Conservation (phyloP, 202 grass and related monocot species). For the Sporobolus alterniflorus region DNA sequence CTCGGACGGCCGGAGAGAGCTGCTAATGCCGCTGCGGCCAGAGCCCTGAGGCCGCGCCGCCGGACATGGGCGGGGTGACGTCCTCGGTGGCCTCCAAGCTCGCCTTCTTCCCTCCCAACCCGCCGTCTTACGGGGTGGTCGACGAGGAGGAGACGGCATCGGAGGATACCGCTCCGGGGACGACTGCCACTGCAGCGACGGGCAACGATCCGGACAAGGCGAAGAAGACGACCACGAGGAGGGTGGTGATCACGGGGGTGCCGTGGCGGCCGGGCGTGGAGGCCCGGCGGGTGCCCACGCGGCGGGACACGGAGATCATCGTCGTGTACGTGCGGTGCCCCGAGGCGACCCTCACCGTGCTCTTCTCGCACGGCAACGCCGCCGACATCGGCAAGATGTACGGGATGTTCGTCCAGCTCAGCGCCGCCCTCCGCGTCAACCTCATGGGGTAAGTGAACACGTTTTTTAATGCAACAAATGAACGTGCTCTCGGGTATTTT, state of each 20-base stretch:
- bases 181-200: background rate
- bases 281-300: slow-evolving; percentile 63
- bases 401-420: slow-evolving; percentile 71
- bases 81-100: slow-evolving; percentile 82
- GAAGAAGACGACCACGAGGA: background rate
- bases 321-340: slow-evolving; percentile 66
- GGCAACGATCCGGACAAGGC: background rate
- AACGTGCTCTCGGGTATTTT: background rate
- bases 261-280: slow-evolving; percentile 63
- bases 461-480: too few relatives aligned
- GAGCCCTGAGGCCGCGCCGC: slow-evolving; percentile 5
- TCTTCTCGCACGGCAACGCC: slow-evolving; percentile 93
- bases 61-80: slow-evolving; percentile 78
- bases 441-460: slow-evolving; percentile 79
- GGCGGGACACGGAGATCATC: slow-evolving; percentile 68
- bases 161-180: background rate
- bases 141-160: slow-evolving; percentile 57
- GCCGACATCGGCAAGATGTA: slow-evolving; percentile 85
- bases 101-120: slow-evolving; percentile 81
- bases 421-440: slow-evolving; percentile 70
- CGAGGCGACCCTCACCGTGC: slow-evolving; percentile 65
- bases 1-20: slow-evolving; percentile 22
- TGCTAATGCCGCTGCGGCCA: slow-evolving; percentile 18
- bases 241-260: slow-evolving; percentile 45
- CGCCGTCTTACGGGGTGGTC: slow-evolving; percentile 61